These are phyloP conservation scores for Ganoderma multipileum DNA, from an alignment of 1,284 basidiomycete species.

Conservation along the genomic window DNA sequence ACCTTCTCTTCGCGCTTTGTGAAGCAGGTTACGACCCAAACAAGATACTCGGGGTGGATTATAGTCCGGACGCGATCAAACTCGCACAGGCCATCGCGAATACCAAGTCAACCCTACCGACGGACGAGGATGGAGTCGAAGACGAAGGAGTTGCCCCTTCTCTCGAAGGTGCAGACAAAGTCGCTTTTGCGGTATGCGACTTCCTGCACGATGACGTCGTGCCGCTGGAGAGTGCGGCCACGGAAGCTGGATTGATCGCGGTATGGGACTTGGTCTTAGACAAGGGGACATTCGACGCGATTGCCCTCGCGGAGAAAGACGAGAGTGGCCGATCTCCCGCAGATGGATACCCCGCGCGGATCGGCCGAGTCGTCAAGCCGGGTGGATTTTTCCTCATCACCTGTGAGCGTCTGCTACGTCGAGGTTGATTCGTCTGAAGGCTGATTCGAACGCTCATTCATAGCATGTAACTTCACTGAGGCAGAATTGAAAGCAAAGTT, in stretches of 20 bases:
- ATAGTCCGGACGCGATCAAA: slow-evolving; percentile 76
- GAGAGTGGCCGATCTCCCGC: slow-evolving; percentile 61
- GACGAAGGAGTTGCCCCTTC: background rate
- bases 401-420: slow-evolving; percentile 54
- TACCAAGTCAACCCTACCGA: slow-evolving; percentile 39
- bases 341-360: slow-evolving; percentile 67
- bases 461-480: slow-evolving; percentile 91
- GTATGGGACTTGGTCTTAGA: slow-evolving; percentile 77
- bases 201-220: slow-evolving; percentile 59
- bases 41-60: slow-evolving; percentile 80
- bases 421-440: background rate
- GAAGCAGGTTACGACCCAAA: slow-evolving; percentile 68
- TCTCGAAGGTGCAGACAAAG: slow-evolving; percentile 35
- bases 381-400: slow-evolving; percentile 86
- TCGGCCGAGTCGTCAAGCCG: slow-evolving; percentile 64
- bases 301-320: slow-evolving; percentile 77
- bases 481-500: slow-evolving; percentile 76
- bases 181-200: slow-evolving; percentile 64
- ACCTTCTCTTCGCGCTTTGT: slow-evolving; percentile 76
- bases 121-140: slow-evolving; percentile 13
- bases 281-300: slow-evolving; percentile 89
- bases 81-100: slow-evolving; percentile 62
- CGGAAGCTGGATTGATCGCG: slow-evolving; percentile 5
- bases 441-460: background rate
- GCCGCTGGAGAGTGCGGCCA: slow-evolving; percentile 34